Evolutionary conservation across 2,329 filamentous ascomycete genomes (phyloP), one percentile per base, ranked within the genome.

Genomic region (Meredithiella fracta): DNA sequence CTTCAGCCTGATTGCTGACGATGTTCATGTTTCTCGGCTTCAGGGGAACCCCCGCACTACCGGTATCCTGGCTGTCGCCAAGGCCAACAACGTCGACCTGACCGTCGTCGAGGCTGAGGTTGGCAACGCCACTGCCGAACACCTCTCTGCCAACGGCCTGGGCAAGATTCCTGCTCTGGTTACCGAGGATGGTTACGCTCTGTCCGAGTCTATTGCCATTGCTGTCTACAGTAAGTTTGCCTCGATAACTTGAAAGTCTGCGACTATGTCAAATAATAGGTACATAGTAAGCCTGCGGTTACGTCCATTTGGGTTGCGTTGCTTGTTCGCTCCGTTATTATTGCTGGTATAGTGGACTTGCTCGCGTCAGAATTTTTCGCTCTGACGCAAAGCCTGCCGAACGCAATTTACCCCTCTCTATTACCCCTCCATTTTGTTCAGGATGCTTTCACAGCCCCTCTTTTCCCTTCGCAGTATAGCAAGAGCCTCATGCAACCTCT

Each of bases 51-150:
- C 86, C 73, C 90, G 91, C 77, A 86, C 85, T 72, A 86, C 85
- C 67, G 83, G 83, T 70, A 86, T 95, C 73, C 81, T 84, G 71
- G 90, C 87, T 66, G 87, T 96, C 68, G 92, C 92, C 66, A 97
- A 98, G 84, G 89, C 88, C 76, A 97, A 97, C 75, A 83, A 85
- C 70, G 80, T 98, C 69, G 89, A 97, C 63, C 72, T 98, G 65
- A 88, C 96, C 73, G 72, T 90, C 63, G 84, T 92, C 64, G 73
- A 85, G 65, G 85, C 82, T 62, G 74, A 83, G 69, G 75, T 79
- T 61, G 71, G 71, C 62, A 82, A 82, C 66, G 73, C 84, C 63
- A 77, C 79, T 62, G 71, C 75, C 62, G 89, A 94, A 68, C 94
- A 94, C 78, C 74, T 82, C 67, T 85, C 88, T 76, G 70, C 86